Base-by-base conservation (phyloP, 805 yeast genomes). In the Maudiozyma serrabonitensis region DNA sequence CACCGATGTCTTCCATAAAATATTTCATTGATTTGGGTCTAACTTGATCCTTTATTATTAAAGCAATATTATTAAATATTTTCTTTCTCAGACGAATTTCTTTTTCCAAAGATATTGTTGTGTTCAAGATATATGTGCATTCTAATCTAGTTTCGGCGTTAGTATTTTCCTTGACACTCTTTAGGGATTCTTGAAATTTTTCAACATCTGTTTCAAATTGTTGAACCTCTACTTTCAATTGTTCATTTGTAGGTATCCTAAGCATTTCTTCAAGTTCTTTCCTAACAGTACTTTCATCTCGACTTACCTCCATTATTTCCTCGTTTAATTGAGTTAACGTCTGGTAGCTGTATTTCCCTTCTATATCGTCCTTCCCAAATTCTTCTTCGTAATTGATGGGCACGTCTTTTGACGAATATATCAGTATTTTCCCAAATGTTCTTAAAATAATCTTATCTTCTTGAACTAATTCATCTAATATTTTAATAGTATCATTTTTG, bases 391-490 rank as follows among this genome's bases (percentile, higher is more conserved):
- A 39, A 34, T 48, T 23, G 18, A 39, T 42, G 2, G 50, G 51
- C 13, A 60, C 54, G 49, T 73, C 72, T n/a, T 67, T 64, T 41
- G 73, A 74, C 28, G 73, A 69, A 47, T 74, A 75, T 25, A 74
- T 70, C 0, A 54, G 55, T 34, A 70, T 59, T 52, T 75, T 77
- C 0, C 80, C 81, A 50, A 72, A 73, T 6, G 64, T 46, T 54
- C 75, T 76, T 0, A 65, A 56, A 0, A 67, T 51, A 28, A 76
- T 62, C 47, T 66, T 68, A 0, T 62, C 65, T 11, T 68, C 60
- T 3, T 50, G 52, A 0, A 64, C 63, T 34, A 77, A 57, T 3
- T 54, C 52, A 2, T 74, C 76, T 37, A 77, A 50, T 0, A 72
- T 62, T 50, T 65, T 69, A 0, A 59, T 38, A 43, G 71, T 68